Base-by-base conservation (phyloP, 192 early-diverging fungal species). In the Linnemannia exigua region DNA sequence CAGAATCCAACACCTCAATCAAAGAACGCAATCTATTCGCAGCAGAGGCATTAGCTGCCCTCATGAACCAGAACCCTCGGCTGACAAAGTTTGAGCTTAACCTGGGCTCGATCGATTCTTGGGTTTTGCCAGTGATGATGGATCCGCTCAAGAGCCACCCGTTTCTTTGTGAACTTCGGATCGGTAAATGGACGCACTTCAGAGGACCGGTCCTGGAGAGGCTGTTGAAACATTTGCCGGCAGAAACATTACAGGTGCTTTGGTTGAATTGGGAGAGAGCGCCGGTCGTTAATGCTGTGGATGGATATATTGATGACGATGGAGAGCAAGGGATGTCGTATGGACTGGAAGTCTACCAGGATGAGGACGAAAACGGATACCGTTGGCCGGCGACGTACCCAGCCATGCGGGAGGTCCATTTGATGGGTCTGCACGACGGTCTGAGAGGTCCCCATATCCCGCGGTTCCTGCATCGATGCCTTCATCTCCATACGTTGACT, bases 211-310 rank as follows among this genome's bases (percentile, higher is more conserved):
- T 54, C 0, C 22, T 54, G 22, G 52, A 54, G n/a, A 54, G n/a
- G 20, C 22, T 54, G 52, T 22, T 54, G 0, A 54, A 54, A 22
- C n/a, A 25, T n/a, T 54, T 54, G 22, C 52, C 52, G n/a, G 20
- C 52, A 6, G 41, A 44, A 9, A 54, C 22, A 8, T 25, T 54
- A 22, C 20, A 54, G 22, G 52, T 54, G 8, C 19, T 54, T 5
- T 54, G 52, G 52, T 54, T 54, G 52, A 54, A 54, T 22, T 54
- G 52, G 52, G 52, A 54, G n/a, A 54, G n/a, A 22, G 52, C n/a
- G n/a, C n/a, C n/a, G n/a, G n/a, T n/a, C n/a, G n/a, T n/a, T 54
- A 44, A 44, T 0, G 8, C 22, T 25, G 4, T 22, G 8, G 52
- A 20, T 25, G 52, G 22, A 9, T 22, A n/a, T 20, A 22, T n/a